Conservation (phyloP, 352 stramenopile species). For the Phytophthora pisi region DNA sequence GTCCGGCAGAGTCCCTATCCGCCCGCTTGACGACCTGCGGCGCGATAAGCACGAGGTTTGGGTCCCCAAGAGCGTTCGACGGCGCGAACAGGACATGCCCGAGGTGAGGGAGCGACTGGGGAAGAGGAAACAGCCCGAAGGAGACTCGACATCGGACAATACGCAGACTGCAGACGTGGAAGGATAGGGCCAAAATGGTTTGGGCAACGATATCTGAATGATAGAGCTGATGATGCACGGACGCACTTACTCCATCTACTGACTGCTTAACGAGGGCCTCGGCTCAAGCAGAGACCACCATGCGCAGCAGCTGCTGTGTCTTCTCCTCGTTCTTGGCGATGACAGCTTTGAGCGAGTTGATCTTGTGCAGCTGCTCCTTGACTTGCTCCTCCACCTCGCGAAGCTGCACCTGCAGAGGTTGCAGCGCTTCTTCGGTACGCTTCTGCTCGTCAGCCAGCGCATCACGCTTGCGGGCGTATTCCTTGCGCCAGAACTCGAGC, state of each 20-base stretch:
- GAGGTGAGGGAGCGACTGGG: conserved; percentile 62
- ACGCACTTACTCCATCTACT: background rate
- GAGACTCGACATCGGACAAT: conserved; percentile 3
- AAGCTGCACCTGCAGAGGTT: conserved; percentile 84
- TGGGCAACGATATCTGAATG: conserved; percentile 3
- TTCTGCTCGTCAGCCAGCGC: conserved; percentile 87
- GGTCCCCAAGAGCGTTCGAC: conserved; percentile 71
- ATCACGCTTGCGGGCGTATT: conserved; percentile 81
- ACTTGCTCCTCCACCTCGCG: conserved; percentile 90
- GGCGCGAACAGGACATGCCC: conserved; percentile 61
- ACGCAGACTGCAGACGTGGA: background rate
- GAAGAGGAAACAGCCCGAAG: conserved; percentile 38
- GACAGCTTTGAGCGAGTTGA: conserved; percentile 91
- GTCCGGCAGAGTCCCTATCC: conserved; percentile 40
- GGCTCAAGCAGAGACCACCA: conserved; percentile 81
- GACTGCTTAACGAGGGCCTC: background rate
- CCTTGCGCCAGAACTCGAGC: conserved; percentile 90
- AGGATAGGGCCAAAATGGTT: background rate
- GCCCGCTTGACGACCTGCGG: conserved; percentile 58
- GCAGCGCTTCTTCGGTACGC: conserved; percentile 80
- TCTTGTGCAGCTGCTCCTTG: conserved; percentile 92
- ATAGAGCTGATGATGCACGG: conserved; percentile 21
- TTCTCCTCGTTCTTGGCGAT: conserved; percentile 94
- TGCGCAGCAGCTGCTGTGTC: conserved; percentile 88
- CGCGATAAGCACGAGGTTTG: conserved; percentile 68